A percentile compares a stretch with the other conserved stretches of the same genome.
These are phyloP conservation scores for Cubamyces sp. DNA, from an alignment of 768 basidiomycete genomes.

Conservation along the genomic window DNA sequence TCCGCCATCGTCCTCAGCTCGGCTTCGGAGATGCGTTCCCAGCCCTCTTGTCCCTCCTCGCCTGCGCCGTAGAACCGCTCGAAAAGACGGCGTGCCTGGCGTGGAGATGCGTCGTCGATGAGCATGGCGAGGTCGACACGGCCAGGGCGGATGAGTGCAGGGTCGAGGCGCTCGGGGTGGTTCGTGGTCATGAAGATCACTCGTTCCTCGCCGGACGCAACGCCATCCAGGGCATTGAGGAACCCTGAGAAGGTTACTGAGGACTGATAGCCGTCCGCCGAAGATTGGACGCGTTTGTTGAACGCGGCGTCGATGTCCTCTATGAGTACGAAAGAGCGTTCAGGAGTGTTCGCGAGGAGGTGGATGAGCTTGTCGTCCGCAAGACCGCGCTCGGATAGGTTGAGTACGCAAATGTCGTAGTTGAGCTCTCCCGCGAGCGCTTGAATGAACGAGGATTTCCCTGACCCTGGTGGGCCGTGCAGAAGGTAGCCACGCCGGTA, in stretches of 20 bases:
- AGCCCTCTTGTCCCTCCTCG: constrained; percentile 25
- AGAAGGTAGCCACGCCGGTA: constrained; percentile 95
- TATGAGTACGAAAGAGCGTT: constrained; percentile 91
- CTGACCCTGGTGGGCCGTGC: constrained; percentile 96
- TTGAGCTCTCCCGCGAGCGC: constrained; percentile 89
- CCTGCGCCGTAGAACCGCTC: constrained; percentile 72
- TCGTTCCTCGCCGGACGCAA: constrained; percentile 97
- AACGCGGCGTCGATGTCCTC: constrained; percentile 99
- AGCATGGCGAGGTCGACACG: constrained; percentile 86
- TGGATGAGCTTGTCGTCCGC: constrained; percentile 97
- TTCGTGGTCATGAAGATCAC: constrained; percentile 99
- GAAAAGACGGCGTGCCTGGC: constrained; percentile 80
- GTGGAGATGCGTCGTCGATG: constrained; percentile 84
- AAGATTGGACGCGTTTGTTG: constrained; percentile 87
- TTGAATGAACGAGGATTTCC: constrained; percentile 98
- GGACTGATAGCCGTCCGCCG: constrained; percentile 94
- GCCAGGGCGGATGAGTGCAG: constrained; percentile 94
- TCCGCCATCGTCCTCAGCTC: constrained; percentile 52
- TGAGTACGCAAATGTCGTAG: constrained; percentile 95
- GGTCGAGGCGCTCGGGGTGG: constrained; percentile 85
- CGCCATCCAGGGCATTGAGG: constrained; percentile 95
- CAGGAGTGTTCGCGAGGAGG: constrained; percentile 89
- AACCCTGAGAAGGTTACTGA: constrained; percentile 98
- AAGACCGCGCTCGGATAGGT: constrained; percentile 93
- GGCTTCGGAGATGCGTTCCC: constrained; percentile 41